A percentile compares a stretch with the other conserved stretches of the same genome.
Evolutionary conservation across 202 grass and related monocot genomes (phyloP).

Genomic region (Bolboschoenoplectus hybrid): DNA sequence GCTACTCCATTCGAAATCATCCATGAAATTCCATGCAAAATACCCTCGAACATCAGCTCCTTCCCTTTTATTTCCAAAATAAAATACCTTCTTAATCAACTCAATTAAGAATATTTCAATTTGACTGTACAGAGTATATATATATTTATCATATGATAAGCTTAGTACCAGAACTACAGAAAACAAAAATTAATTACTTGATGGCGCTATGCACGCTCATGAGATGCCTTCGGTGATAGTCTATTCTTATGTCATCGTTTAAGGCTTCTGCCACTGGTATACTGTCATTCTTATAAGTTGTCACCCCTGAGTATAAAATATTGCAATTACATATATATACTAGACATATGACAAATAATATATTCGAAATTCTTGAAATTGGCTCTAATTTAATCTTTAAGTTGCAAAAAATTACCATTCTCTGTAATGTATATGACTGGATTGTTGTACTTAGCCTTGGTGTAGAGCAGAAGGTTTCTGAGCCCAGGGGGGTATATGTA

Average conservation of each 20-base stretch:
- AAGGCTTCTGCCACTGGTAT: conserved; percentile 28
- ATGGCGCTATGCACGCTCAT: conserved; percentile 31
- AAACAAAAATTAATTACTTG: conserved; percentile 23
- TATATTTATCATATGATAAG: neutral
- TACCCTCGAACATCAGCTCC: conserved; percentile 52
- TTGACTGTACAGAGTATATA: neutral
- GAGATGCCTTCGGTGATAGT: conserved; percentile 34
- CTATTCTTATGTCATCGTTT: conserved; percentile 38
- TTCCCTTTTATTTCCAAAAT: conserved; percentile 24
- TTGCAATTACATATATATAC: neutral
- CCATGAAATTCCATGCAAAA: conserved; percentile 58
- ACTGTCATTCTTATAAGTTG: conserved; percentile 35
- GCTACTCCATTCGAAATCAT: conserved; percentile 55
- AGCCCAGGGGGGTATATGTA: conserved; percentile 40
- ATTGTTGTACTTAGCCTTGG: conserved; percentile 42
- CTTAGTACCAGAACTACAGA: neutral
- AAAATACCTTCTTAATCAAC: neutral
- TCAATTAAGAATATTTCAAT: neutral
- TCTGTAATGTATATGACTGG: conserved; percentile 43
- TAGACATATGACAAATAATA: neutral
- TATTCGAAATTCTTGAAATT: neutral
- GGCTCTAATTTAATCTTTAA: neutral
- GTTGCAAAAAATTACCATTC: conserved; percentile 38
- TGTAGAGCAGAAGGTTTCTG: conserved; percentile 33
- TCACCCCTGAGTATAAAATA: conserved; percentile 29